Conservation (phyloP, 164 flowering plant species). For the Annona cherimola region DNA sequence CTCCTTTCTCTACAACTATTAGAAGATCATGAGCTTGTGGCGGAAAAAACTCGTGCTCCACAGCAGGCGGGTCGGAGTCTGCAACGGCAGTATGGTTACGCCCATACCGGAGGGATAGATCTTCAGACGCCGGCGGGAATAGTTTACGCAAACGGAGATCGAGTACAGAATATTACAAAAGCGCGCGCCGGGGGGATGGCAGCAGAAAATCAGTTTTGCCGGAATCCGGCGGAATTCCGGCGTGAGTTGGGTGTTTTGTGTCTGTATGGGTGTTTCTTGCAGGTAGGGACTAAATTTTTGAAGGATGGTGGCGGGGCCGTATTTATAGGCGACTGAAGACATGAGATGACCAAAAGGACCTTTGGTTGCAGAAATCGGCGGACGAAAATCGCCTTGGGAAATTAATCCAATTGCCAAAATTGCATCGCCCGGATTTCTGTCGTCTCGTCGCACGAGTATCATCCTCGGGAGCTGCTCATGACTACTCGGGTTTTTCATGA, state of each 20-base stretch:
- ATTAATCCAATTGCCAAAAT: neutral
- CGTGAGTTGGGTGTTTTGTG: neutral
- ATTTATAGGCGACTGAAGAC: constrained; percentile 14
- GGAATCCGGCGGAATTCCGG: neutral
- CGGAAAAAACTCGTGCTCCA: constrained; percentile 93
- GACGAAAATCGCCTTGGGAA: neutral
- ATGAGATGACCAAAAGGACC: constrained; percentile 6
- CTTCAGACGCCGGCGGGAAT: neutral
- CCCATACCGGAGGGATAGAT: constrained; percentile 49
- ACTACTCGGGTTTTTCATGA: constrained; percentile 6
- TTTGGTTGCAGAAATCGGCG: neutral
- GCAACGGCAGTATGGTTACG: constrained; percentile 67
- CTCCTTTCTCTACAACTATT: constrained; percentile 4
- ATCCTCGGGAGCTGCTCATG: constrained; percentile 16
- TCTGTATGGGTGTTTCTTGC: neutral
- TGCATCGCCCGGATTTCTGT: neutral
- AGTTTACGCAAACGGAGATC: too few species aligned
- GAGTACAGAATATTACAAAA: too few species aligned
- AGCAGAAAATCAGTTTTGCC: neutral
- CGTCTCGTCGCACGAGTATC: neutral
- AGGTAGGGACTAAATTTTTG: constrained; percentile 40
- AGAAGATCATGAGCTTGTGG: constrained; percentile 78
- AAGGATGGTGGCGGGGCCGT: constrained; percentile 13
- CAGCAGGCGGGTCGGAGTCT: constrained; percentile 63
- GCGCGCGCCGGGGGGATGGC: neutral